These are phyloP conservation scores for Hericium rajendrae DNA, from an alignment of 768 basidiomycete species.

Conservation along the genomic window DNA sequence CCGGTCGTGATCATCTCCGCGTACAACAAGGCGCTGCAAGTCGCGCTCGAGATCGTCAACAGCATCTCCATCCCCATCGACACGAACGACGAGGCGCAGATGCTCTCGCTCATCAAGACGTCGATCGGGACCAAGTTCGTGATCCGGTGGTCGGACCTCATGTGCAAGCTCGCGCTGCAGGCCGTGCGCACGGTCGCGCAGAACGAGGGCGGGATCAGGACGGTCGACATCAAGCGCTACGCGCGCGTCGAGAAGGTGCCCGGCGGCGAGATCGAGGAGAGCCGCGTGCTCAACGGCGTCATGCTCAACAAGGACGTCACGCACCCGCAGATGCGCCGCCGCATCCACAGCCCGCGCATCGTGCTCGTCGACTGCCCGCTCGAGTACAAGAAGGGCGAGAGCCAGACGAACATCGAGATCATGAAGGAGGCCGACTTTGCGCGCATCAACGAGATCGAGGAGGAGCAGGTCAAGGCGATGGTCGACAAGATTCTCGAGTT, in stretches of 20 bases:
- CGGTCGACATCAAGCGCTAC: slow-evolving; percentile 97
- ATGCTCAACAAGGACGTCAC: slow-evolving; percentile 99
- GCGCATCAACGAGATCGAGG: slow-evolving; percentile 86
- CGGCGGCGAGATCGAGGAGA: slow-evolving; percentile 95
- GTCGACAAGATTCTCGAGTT: slow-evolving; percentile 83
- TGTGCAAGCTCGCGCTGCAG: slow-evolving; percentile 90
- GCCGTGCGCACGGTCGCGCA: slow-evolving; percentile 85
- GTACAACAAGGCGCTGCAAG: slow-evolving; percentile 92
- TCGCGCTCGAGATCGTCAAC: slow-evolving; percentile 82
- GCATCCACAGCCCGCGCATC: slow-evolving; percentile 85
- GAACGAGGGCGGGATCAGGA: slow-evolving; percentile 67
- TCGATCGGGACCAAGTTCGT: slow-evolving; percentile 99
- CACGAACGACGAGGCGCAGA: slow-evolving; percentile 73
- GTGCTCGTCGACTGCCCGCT: slow-evolving; percentile 88
- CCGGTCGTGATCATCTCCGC: slow-evolving; percentile 98
- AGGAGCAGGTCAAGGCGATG: slow-evolving; percentile 88
- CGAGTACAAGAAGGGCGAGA: slow-evolving; percentile 99
- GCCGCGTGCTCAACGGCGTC: slow-evolving; percentile 76
- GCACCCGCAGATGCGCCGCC: slow-evolving; percentile 90
- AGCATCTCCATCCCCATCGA: slow-evolving; percentile 87
- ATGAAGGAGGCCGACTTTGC: slow-evolving; percentile 91
- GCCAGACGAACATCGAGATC: slow-evolving; percentile 98
- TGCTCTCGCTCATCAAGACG: slow-evolving; percentile 95
- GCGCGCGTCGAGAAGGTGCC: slow-evolving; percentile 96
- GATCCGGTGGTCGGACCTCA: slow-evolving; percentile 91